Evolutionary conservation across 257 asterid genomes (phyloP).

Genomic region (Capsicum baccatum): DNA sequence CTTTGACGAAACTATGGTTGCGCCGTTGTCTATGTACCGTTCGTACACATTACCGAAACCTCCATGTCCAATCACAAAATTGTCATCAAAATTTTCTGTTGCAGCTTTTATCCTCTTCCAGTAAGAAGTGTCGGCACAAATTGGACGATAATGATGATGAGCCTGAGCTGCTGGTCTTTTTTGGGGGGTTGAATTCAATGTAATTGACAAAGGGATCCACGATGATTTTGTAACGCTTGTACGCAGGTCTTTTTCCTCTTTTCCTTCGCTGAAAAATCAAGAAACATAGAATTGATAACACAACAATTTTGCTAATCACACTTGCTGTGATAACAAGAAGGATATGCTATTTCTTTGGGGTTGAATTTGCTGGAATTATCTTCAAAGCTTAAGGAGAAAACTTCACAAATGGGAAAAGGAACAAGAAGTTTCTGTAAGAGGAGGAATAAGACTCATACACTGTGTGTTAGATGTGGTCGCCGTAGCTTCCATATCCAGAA

Average conservation of each 20-base stretch:
- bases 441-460: slow-evolving; percentile 37
- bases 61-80: slow-evolving; percentile 52
- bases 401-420: slow-evolving; percentile 26
- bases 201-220: no score
- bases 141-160: slow-evolving; percentile 39
- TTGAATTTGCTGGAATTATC: neutral
- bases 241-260: slow-evolving; percentile 37
- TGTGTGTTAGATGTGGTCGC: slow-evolving; percentile 33
- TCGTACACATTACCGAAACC: slow-evolving; percentile 74
- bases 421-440: slow-evolving; percentile 36
- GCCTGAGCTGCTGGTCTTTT: no score
- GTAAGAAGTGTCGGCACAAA: slow-evolving; percentile 38
- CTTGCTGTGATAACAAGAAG: slow-evolving; percentile 33
- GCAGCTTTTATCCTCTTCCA: slow-evolving; percentile 55
- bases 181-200: no score
- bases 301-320: slow-evolving; percentile 36
- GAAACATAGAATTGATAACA: slow-evolving; percentile 32
- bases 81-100: slow-evolving; percentile 48
- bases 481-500: slow-evolving; percentile 36
- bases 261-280: slow-evolving; percentile 39
- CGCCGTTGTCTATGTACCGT: slow-evolving; percentile 35
- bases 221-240: neutral
- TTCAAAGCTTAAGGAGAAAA: no score
- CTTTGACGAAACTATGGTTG: slow-evolving; percentile 44
- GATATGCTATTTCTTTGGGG: neutral